Evolutionary conservation across 805 yeast genomes (phyloP).

Genomic region (Zygoascus biomembranicola): DNA sequence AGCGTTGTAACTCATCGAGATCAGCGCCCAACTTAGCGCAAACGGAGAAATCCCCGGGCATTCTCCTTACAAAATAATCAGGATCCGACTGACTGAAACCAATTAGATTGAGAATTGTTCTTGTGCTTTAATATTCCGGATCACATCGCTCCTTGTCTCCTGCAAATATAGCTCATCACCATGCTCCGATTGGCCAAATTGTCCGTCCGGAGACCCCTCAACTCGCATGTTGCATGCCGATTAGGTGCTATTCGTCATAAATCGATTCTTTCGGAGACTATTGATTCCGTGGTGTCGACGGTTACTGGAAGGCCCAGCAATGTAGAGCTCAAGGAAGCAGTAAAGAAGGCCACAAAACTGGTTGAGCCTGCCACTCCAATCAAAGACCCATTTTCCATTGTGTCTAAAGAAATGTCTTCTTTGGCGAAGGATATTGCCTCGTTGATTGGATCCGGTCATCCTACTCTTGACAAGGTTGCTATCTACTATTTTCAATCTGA

Average conservation of each 20-base stretch:
- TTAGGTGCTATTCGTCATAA: constrained; percentile 5
- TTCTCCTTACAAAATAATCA: too few species aligned
- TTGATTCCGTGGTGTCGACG: constrained; percentile 7
- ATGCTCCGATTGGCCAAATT: background rate
- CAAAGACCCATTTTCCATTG: constrained; percentile 83
- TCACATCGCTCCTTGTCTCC: too few species aligned
- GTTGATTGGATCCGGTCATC: constrained; percentile 88
- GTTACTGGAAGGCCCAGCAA: constrained; percentile 16
- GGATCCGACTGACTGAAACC: too few species aligned
- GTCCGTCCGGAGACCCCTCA: background rate
- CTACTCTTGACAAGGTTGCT: constrained; percentile 85
- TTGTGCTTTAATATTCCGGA: too few species aligned
- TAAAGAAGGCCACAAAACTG: constrained; percentile 20
- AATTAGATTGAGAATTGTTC: too few species aligned
- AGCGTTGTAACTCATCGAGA: background rate
- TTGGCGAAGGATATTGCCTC: constrained; percentile 80
- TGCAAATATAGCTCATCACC: background rate
- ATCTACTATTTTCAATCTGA: constrained; percentile 92
- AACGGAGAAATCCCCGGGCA: too few species aligned
- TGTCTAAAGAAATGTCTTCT: constrained; percentile 85
- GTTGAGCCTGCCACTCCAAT: constrained; percentile 33
- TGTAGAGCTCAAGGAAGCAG: constrained; percentile 16
- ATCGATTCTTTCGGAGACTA: constrained; percentile 17
- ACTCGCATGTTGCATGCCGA: background rate
- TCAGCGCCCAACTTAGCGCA: background rate